phyloP scores from a whole-genome alignment of 805 yeast genomes.

The Ogataea trehaloabstinens region DNA sequence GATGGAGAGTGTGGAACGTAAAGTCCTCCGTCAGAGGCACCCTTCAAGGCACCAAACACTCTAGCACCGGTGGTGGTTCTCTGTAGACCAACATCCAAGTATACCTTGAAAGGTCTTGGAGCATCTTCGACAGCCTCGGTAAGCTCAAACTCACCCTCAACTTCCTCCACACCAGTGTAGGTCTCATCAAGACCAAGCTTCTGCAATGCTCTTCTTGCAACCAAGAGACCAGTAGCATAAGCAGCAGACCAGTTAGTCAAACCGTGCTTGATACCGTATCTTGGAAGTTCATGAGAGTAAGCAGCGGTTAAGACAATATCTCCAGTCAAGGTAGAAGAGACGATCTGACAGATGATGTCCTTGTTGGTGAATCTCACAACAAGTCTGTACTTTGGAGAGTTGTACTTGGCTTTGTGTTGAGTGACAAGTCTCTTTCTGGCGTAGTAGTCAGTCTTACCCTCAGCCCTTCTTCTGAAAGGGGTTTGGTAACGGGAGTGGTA shows the following conservation, averaged over 20 bases:
- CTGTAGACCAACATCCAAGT: constrained; percentile 98
- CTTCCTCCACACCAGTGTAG: constrained; percentile 98
- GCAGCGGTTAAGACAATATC: constrained; percentile 96
- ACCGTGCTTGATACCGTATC: constrained; percentile 97
- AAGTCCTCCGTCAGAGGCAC: constrained; percentile 99
- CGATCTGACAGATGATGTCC: constrained; percentile 97
- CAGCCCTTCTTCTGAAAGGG: constrained; percentile 99
- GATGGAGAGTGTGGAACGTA: constrained; percentile 98
- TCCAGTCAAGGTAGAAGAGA: constrained; percentile 96
- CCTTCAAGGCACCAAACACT: constrained; percentile 98
- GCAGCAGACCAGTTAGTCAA: constrained; percentile 99
- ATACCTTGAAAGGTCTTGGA: constrained; percentile 99
- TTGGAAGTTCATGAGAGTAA: constrained; percentile 98
- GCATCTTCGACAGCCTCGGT: constrained; percentile 99
- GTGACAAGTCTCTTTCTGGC: constrained; percentile 99
- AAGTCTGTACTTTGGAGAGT: constrained; percentile 98
- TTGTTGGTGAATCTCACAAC: constrained; percentile 99
- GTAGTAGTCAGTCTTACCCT: constrained; percentile 99
- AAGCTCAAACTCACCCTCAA: constrained; percentile 97
- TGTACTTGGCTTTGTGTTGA: constrained; percentile 99
- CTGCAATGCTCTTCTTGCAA: constrained; percentile 98
- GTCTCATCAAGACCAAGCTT: constrained; percentile 98
- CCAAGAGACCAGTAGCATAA: constrained; percentile 96
- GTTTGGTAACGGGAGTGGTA: constrained; percentile 99
- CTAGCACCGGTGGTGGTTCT: constrained; percentile 99